These are phyloP conservation scores for Sutorius australiensis DNA, from an alignment of 768 basidiomycete genomes.

Conservation along the genomic window DNA sequence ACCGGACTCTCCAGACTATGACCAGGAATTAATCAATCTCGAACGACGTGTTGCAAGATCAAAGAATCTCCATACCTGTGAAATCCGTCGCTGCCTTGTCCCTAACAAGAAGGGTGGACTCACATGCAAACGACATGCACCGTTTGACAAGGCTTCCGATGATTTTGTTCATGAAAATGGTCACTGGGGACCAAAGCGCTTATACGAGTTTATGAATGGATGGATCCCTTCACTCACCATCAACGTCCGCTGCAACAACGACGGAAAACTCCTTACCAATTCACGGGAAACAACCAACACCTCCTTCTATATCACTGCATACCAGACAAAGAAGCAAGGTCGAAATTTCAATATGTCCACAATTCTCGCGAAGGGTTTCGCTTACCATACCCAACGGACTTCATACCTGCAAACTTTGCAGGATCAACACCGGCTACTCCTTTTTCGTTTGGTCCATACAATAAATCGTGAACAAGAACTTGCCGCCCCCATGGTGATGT, in stretches of 20 bases:
- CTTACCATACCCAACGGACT: slow-evolving; percentile 26
- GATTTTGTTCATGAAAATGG: not conserved
- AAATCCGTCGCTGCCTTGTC: not conserved
- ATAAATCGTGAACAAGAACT: slow-evolving; percentile 39
- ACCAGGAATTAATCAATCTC: too few species aligned
- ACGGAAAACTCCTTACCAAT: not conserved
- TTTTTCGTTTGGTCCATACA: slow-evolving; percentile 31
- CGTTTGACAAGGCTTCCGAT: not conserved
- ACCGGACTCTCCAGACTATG: too few species aligned
- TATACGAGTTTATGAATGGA: not conserved
- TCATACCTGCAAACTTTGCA: not conserved
- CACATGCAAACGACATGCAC: not conserved
- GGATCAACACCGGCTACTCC: slow-evolving; percentile 27
- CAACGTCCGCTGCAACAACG: not conserved
- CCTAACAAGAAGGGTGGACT: not conserved
- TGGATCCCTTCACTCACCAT: not conserved
- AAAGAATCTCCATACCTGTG: not conserved
- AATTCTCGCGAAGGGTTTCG: slow-evolving; percentile 29
- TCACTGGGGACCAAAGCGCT: not conserved
- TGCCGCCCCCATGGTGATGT: slow-evolving; percentile 35
- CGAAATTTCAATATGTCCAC: slow-evolving; percentile 25
- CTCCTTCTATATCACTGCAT: slow-evolving; percentile 31
- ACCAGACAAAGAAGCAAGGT: slow-evolving; percentile 35
- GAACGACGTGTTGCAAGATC: not conserved
- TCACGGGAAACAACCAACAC: not conserved